Evolutionary conservation across 2,329 filamentous ascomycete genomes (phyloP), one percentile per base, ranked within the genome.

Genomic region (Karstenula rhodostoma): DNA sequence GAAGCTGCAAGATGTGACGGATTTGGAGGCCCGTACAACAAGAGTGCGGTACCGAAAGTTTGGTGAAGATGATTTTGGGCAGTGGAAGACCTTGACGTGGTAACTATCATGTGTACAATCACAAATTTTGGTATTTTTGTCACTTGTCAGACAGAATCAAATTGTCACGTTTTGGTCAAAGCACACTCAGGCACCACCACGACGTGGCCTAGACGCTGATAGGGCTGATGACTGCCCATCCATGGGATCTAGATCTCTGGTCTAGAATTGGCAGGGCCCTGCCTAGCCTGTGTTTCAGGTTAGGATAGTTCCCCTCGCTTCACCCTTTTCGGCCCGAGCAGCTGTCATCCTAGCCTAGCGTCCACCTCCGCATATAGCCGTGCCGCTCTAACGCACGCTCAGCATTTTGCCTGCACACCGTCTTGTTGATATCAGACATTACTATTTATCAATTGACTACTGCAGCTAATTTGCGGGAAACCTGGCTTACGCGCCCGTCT

Each of bases 401-500:
- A 22, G 23, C 13, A 52, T 35, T 8, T 32, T 40, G 13, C 5
- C 19, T 37, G 33, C 13, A n/a, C 22, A 23, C 23, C 35, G 32
- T 32, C 27, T 32, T 7, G 32, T 43, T n/a, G 12, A 54, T 32
- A 54, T 15, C 40, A 54, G 40, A 54, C 40, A 46, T 47, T 47
- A 46, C 19, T n/a, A 55, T 55, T 55, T 42, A 55, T 55, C 23
- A 35, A 23, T 32, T 23, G 32, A 6, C 29, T 32, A 35, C 15
- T 17, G 22, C 32, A 35, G 17, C 9, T 33, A 44, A 43, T 27
- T 17, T 4, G 15, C 9, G n/a, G 19, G 25, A 27, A 46, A 19
- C 19, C 33, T 8, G 3, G 25, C 13, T 59, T 56, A 67, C 48
- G 57, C 23, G 52, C 56, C 58, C 46, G 61, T 40, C 58, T 69